Conservation (phyloP, 768 basidiomycete species). For the Mycena polygramma region DNA sequence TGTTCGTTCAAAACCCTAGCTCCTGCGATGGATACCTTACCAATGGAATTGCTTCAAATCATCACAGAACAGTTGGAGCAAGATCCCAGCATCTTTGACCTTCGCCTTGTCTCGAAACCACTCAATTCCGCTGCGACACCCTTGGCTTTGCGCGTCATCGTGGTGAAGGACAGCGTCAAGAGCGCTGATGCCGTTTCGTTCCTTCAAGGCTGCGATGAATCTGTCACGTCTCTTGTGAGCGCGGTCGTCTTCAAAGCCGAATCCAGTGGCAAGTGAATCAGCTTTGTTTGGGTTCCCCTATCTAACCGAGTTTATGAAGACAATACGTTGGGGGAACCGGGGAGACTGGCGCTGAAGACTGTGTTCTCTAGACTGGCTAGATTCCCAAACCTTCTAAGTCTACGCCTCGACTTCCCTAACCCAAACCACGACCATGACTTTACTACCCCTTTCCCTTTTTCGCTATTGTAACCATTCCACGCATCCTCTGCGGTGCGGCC, state of each 20-base stretch:
- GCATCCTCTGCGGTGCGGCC: neutral
- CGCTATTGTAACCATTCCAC: neutral
- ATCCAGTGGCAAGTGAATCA: neutral
- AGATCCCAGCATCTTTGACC: neutral
- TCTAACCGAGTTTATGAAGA: neutral
- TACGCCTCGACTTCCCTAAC: neutral
- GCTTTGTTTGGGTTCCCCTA: neutral
- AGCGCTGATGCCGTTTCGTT: neutral
- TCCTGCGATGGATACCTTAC: no score
- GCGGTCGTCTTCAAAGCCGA: neutral
- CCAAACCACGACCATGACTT: neutral
- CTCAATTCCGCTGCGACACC: neutral
- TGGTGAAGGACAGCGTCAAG: neutral
- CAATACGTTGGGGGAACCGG: neutral
- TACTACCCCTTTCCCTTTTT: neutral
- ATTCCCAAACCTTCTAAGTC: neutral
- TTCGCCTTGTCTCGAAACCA: neutral
- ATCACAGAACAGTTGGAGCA: no score
- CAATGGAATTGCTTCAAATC: no score
- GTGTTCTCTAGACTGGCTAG: neutral
- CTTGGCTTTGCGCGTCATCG: neutral
- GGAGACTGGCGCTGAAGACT: neutral
- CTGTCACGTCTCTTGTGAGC: neutral
- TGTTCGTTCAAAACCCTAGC: no score
- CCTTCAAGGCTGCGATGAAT: neutral